A percentile compares a stretch with the other conserved stretches of the same genome.
Conservation (phyloP, 495 filamentous ascomycete species). For the Pyrenopolyporus hunteri region DNA sequence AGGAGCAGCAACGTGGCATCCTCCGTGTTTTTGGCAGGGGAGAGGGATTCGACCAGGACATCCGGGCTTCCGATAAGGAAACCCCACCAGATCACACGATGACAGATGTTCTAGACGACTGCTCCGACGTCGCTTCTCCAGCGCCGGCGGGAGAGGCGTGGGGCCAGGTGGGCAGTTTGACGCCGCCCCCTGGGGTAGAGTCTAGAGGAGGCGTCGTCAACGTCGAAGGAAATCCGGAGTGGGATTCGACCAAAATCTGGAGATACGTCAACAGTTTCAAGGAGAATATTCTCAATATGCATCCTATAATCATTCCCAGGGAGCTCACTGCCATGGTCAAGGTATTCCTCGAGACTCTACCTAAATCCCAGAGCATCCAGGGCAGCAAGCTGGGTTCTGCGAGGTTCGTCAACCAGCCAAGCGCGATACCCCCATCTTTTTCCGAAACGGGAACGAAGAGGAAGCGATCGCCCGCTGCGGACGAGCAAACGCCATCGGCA, state of each 20-base stretch:
- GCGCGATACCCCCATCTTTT: slow-evolving; percentile 35
- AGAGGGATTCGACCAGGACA: slow-evolving; percentile 64
- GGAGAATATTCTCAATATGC: slow-evolving; percentile 82
- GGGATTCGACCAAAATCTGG: slow-evolving; percentile 65
- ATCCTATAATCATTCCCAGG: slow-evolving; percentile 74
- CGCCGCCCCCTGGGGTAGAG: slow-evolving; percentile 46
- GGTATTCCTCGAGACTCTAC: slow-evolving; percentile 53
- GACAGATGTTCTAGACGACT: slow-evolving; percentile 45
- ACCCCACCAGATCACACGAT: slow-evolving; percentile 42
- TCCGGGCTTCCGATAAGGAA: slow-evolving; percentile 45
- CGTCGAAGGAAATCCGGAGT: slow-evolving; percentile 65
- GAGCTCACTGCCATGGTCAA: slow-evolving; percentile 58
- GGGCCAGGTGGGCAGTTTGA: slow-evolving; percentile 57
- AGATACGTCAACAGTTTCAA: slow-evolving; percentile 74
- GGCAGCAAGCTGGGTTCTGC: slow-evolving; percentile 29
- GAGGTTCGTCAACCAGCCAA: slow-evolving; percentile 39
- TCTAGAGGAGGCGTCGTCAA: slow-evolving; percentile 58
- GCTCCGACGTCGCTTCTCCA: slow-evolving; percentile 57
- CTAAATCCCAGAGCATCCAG: slow-evolving; percentile 35
- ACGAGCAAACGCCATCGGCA: slow-evolving; percentile 43
- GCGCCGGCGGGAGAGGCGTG: slow-evolving; percentile 53
- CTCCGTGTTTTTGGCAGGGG: slow-evolving; percentile 80
- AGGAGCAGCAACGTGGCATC: slow-evolving; percentile 77
- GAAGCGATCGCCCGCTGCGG: slow-evolving; percentile 58
- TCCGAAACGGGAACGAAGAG: slow-evolving; percentile 61